Conservation (phyloP, 176 grass and related monocot genomes). For the Microstegium vimineum region DNA sequence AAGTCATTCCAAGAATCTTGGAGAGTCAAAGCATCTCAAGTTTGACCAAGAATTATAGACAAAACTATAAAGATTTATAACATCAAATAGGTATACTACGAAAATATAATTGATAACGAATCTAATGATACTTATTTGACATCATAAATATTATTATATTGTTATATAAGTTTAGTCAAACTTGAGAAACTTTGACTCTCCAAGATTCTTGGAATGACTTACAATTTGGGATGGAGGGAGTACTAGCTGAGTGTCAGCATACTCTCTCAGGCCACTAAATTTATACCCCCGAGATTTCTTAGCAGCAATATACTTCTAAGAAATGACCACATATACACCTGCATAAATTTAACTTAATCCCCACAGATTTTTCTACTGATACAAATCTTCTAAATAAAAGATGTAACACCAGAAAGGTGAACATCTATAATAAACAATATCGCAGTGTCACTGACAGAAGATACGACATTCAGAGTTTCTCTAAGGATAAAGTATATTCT, state of each 20-base stretch:
- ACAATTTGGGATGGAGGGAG: too few relatives aligned
- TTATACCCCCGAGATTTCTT: neutral
- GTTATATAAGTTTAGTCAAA: too few relatives aligned
- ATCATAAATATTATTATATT: too few relatives aligned
- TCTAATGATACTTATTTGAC: too few relatives aligned
- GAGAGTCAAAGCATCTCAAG: too few relatives aligned
- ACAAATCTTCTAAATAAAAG: neutral
- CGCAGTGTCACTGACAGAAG: neutral
- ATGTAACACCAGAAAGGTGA: neutral
- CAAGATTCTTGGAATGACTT: too few relatives aligned
- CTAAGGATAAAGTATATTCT: neutral
- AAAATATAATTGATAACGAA: too few relatives aligned
- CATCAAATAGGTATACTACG: too few relatives aligned
- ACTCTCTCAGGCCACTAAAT: neutral
- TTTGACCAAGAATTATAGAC: too few relatives aligned
- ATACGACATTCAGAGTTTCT: neutral
- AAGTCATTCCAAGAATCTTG: too few relatives aligned
- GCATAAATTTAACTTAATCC: neutral
- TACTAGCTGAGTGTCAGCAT: neutral
- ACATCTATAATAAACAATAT: slow-evolving; percentile 1
- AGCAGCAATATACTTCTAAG: neutral
- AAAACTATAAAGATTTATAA: too few relatives aligned
- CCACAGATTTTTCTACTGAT: neutral
- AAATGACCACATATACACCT: neutral
- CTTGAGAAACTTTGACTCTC: too few relatives aligned